Evolutionary conservation across 306 rosid species (phyloP).

Genomic region (Chamaecrista fasciculata): DNA sequence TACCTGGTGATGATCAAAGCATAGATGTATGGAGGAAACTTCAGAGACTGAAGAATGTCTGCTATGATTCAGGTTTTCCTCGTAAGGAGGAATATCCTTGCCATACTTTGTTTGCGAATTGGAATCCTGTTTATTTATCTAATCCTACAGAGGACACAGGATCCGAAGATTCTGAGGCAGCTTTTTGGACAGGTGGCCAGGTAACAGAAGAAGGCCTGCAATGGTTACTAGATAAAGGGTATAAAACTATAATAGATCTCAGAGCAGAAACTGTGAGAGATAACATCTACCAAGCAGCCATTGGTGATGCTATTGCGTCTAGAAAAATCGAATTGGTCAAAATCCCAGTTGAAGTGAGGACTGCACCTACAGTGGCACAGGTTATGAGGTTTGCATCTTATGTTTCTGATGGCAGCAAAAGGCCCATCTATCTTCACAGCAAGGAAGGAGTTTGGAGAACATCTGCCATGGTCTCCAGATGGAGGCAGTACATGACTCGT

Average conservation of each 20-base stretch:
- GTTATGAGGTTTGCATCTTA: conserved; percentile 73
- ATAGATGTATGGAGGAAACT: conserved; percentile 87
- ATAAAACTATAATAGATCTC: conserved; percentile 78
- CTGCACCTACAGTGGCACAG: conserved; percentile 80
- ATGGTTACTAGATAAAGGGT: conserved; percentile 76
- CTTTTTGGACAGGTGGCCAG: conserved; percentile 96
- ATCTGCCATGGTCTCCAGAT: conserved; percentile 90
- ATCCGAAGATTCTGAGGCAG: conserved; percentile 54
- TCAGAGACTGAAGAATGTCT: conserved; percentile 84
- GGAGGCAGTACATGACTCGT: conserved; percentile 73
- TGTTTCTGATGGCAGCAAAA: conserved; percentile 73
- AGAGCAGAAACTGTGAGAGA: conserved; percentile 76
- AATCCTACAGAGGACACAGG: conserved; percentile 47
- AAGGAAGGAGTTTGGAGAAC: conserved; percentile 89
- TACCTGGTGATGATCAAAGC: conserved; percentile 56
- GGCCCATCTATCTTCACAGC: conserved; percentile 85
- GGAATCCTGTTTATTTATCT: conserved; percentile 63
- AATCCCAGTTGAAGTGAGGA: conserved; percentile 78
- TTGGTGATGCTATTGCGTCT: conserved; percentile 59
- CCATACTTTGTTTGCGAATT: conserved; percentile 75
- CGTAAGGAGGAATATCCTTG: conserved; percentile 69
- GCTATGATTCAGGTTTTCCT: conserved; percentile 85
- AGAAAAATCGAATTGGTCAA: conserved; percentile 66
- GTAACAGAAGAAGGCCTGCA: conserved; percentile 90
- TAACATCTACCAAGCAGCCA: conserved; percentile 53